Conservation (phyloP, 768 basidiomycete genomes). For the Boletellus ananas region DNA sequence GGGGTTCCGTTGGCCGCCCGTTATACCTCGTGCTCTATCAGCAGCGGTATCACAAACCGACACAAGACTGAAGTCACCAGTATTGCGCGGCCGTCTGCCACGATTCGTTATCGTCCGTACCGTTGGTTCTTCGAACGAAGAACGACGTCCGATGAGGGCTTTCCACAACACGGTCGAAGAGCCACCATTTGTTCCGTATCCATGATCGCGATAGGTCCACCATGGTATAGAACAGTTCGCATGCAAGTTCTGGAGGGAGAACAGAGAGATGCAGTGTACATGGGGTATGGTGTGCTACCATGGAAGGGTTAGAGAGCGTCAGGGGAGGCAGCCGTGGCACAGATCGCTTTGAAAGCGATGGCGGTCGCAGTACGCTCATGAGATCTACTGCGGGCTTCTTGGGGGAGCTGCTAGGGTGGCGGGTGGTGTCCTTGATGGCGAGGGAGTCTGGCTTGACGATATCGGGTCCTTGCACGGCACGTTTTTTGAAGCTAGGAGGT, state of each 20-base stretch:
- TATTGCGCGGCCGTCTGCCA: constrained; percentile 75
- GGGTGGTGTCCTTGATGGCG: constrained; percentile 18
- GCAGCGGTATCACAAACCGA: not conserved
- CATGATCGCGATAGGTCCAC: constrained; percentile 55
- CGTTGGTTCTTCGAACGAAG: constrained; percentile 54
- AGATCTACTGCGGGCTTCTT: constrained; percentile 42
- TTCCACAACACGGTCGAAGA: constrained; percentile 77
- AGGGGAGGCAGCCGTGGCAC: constrained; percentile 51
- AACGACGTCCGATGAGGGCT: constrained; percentile 83
- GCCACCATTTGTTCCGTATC: constrained; percentile 80
- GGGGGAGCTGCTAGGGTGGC: constrained; percentile 12
- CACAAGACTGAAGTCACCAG: constrained; percentile 45
- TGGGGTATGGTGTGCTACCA: constrained; percentile 68
- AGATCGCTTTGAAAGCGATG: constrained; percentile 36
- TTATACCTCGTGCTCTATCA: constrained; percentile 61
- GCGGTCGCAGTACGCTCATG: constrained; percentile 53
- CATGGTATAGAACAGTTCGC: constrained; percentile 71
- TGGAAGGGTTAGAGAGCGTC: constrained; percentile 53
- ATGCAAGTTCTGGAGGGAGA: constrained; percentile 74
- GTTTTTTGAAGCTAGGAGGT: constrained; percentile 19
- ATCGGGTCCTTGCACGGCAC: constrained; percentile 2
- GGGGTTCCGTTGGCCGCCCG: constrained; percentile 57
- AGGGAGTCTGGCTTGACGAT: not conserved
- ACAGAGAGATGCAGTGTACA: constrained; percentile 70
- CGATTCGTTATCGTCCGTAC: constrained; percentile 40